phyloP scores from a whole-genome alignment of 1,284 basidiomycete genomes.

The Cutaneotrichosporon sp. region DNA sequence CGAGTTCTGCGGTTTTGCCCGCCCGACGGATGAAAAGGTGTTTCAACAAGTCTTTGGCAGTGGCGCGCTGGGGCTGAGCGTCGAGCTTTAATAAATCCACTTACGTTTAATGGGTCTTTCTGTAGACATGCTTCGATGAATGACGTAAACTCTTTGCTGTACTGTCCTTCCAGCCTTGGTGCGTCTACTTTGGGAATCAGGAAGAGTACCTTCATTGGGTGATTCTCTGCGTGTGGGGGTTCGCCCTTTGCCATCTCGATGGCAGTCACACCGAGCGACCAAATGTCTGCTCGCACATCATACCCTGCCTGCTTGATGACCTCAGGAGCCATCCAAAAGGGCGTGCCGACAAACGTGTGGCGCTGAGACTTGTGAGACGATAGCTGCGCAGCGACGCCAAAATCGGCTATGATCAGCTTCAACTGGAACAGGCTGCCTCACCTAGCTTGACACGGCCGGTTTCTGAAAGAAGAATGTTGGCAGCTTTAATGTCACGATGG shows the following conservation, averaged over 20 bases:
- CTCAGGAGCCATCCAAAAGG: constrained; percentile 99
- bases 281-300: constrained; percentile 93
- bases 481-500: constrained; percentile 97
- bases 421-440: constrained; percentile 10
- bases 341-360: constrained; percentile 91
- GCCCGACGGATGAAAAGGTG: constrained; percentile 87
- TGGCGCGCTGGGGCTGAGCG: constrained; percentile 61
- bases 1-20: constrained; percentile 71
- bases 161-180: constrained; percentile 59
- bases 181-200: constrained; percentile 86
- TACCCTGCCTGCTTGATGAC: constrained; percentile 97
- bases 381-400: constrained; percentile 91
- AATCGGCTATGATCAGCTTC: constrained; percentile 61
- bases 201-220: constrained; percentile 84
- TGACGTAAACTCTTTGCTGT: constrained; percentile 84
- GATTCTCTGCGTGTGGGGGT: constrained; percentile 81
- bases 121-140: constrained; percentile 87
- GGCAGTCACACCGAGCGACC: constrained; percentile 91
- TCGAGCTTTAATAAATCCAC: constrained; percentile 17
- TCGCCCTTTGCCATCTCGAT: constrained; percentile 95
- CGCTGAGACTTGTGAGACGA: constrained; percentile 83
- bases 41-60: constrained; percentile 82
- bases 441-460: constrained; percentile 86
- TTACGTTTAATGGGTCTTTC: constrained; percentile 76
- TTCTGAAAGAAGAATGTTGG: constrained; percentile 86